These are phyloP conservation scores for Penicillium griseofulvum DNA, from an alignment of 2,329 filamentous ascomycete genomes.

Conservation along the genomic window DNA sequence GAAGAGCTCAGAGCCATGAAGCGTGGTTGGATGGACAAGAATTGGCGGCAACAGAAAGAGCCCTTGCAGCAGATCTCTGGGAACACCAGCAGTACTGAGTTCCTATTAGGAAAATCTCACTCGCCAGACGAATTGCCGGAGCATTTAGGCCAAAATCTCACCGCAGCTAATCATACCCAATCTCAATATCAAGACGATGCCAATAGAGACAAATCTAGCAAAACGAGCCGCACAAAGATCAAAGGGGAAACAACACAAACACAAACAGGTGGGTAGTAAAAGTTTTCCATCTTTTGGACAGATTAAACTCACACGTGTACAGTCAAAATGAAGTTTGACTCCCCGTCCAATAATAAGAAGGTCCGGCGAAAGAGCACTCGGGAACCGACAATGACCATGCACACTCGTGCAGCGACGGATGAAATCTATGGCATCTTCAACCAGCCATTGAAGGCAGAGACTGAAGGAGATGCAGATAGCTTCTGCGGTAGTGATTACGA, in stretches of 20 bases:
- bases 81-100: conserved; percentile 29
- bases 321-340: conserved; percentile 94
- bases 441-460: conserved; percentile 64
- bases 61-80: conserved; percentile 58
- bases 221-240: conserved; percentile 72
- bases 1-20: conserved; percentile 83
- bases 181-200: conserved; percentile 20
- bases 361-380: conserved; percentile 70
- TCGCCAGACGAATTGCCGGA: conserved; percentile 26
- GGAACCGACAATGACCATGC: conserved; percentile 97
- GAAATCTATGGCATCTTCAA: conserved; percentile 98
- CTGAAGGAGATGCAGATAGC: conserved; percentile 57
- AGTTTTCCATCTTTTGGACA: conserved; percentile 2
- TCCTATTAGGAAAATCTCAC: conserved; percentile 13
- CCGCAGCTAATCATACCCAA: conserved; percentile 23
- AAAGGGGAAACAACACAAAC: conserved; percentile 66
- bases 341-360: conserved; percentile 78
- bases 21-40: conserved; percentile 62
- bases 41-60: conserved; percentile 49
- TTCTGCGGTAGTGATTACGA: conserved; percentile 67
- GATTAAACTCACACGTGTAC: conserved; percentile 29
- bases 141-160: conserved; percentile 34
- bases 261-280: conserved; percentile 69
- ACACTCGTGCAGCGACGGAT: conserved; percentile 91
- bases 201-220: conserved; percentile 37